phyloP scores from a whole-genome alignment of 805 yeast genomes.

The Starmerella etchellsii region DNA sequence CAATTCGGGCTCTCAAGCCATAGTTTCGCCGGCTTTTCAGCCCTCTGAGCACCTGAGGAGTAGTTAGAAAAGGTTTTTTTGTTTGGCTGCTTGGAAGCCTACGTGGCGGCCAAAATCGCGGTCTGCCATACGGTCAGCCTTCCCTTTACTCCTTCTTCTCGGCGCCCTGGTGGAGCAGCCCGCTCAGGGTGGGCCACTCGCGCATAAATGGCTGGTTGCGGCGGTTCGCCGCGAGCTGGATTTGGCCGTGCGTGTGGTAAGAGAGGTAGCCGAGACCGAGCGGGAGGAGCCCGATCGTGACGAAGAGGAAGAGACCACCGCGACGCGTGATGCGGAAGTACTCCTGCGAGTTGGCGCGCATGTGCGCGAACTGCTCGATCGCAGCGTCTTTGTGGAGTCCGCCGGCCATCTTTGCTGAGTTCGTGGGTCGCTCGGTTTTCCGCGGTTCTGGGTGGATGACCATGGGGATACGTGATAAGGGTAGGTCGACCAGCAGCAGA shows the following conservation, averaged over 20 bases:
- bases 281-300: slow-evolving; percentile 26
- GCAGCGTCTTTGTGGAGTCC: slow-evolving; percentile 27
- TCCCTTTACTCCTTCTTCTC: neutral
- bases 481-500: no score
- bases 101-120: no score
- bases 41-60: no score
- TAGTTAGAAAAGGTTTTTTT: no score
- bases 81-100: no score
- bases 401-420: slow-evolving; percentile 18
- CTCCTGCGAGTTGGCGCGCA: slow-evolving; percentile 24
- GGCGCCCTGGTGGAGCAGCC: slow-evolving; percentile 11
- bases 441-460: neutral
- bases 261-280: slow-evolving; percentile 27
- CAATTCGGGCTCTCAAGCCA: no score
- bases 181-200: slow-evolving; percentile 16
- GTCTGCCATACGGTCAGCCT: no score
- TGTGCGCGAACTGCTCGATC: slow-evolving; percentile 27
- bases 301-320: slow-evolving; percentile 24
- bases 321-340: slow-evolving; percentile 23
- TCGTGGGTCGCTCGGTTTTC: neutral
- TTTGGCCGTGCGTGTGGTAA: slow-evolving; percentile 25
- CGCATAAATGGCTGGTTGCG: slow-evolving; percentile 19
- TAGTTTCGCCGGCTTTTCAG: no score
- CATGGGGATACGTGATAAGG: no score
- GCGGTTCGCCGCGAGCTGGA: slow-evolving; percentile 23